Evolutionary conservation across 805 yeast genomes (phyloP).

Genomic region (Diddensiella santjacobensis): DNA sequence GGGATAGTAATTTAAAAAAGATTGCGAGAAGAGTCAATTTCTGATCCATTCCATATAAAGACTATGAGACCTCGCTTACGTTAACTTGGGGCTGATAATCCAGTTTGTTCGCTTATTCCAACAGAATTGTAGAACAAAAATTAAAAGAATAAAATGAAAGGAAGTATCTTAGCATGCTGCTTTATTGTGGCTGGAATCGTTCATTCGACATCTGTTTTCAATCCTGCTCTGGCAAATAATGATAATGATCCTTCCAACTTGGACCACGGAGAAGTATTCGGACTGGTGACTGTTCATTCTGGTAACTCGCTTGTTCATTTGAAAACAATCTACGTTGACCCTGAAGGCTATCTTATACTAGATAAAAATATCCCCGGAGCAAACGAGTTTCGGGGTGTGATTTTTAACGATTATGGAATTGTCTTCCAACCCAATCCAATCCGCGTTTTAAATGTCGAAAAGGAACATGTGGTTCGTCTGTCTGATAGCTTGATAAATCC

Average conservation of each 20-base stretch:
- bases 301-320: slow-evolving; percentile 15
- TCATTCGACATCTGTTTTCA: background rate
- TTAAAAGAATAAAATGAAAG: too few relatives aligned
- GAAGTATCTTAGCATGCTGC: too few relatives aligned
- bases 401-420: slow-evolving; percentile 26
- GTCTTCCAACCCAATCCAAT: slow-evolving; percentile 29
- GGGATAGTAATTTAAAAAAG: too few relatives aligned
- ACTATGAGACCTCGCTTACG: too few relatives aligned
- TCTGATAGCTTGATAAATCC: slow-evolving; percentile 26
- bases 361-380: slow-evolving; percentile 22
- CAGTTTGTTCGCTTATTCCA: too few relatives aligned
- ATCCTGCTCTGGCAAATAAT: background rate
- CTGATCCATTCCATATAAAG: too few relatives aligned
- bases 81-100: too few relatives aligned
- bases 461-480: slow-evolving; percentile 21
- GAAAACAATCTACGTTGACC: slow-evolving; percentile 23
- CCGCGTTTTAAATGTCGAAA: slow-evolving; percentile 21
- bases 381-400: slow-evolving; percentile 24
- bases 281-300: slow-evolving; percentile 20
- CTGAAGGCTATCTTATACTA: slow-evolving; percentile 21
- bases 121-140: too few relatives aligned
- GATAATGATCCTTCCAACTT: slow-evolving; percentile 4
- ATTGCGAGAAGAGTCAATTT: too few relatives aligned
- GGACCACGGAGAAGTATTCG: slow-evolving; percentile 28
- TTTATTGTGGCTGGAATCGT: background rate